A percentile compares a stretch with the other conserved stretches of the same genome.
Evolutionary conservation across 2,329 filamentous ascomycete species (phyloP).

Genomic region (Penicillium griseofulvum): DNA sequence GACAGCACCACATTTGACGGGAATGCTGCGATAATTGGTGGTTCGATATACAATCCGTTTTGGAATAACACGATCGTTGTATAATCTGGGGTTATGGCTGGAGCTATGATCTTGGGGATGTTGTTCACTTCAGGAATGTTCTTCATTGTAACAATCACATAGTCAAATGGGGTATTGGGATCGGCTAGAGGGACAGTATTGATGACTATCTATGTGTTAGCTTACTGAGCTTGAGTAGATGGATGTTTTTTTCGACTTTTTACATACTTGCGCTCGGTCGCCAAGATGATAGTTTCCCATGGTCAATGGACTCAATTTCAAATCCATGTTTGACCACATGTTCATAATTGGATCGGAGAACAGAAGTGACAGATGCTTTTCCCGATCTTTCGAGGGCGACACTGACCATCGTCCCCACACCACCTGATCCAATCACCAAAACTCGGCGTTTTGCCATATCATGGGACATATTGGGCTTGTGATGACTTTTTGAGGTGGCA

Average conservation of each 20-base stretch:
- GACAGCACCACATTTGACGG: constrained; percentile 54
- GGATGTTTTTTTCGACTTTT: neutral
- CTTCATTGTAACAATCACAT: constrained; percentile 60
- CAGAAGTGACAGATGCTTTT: constrained; percentile 52
- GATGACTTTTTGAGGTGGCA: no score
- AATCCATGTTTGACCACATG: constrained; percentile 51
- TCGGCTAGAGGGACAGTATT: constrained; percentile 47
- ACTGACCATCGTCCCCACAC: constrained; percentile 57
- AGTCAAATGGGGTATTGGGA: constrained; percentile 47
- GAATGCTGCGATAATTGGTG: constrained; percentile 51
- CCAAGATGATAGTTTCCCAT: constrained; percentile 52
- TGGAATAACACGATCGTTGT: constrained; percentile 59
- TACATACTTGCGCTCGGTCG: constrained; percentile 42
- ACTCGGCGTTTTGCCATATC: constrained; percentile 29
- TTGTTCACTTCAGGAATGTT: constrained; percentile 53
- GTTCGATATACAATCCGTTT: constrained; percentile 64
- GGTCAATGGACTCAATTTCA: constrained; percentile 55
- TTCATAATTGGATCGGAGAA: constrained; percentile 57
- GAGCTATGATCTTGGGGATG: constrained; percentile 25
- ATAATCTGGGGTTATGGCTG: constrained; percentile 51
- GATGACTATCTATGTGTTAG: constrained; percentile 39
- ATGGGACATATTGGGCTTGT: neutral
- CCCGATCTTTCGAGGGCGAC: constrained; percentile 54
- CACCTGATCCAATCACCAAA: constrained; percentile 56
- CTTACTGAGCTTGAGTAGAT: neutral